Conservation (phyloP, 164 flowering plant genomes). For the Dillenia turbinata region DNA sequence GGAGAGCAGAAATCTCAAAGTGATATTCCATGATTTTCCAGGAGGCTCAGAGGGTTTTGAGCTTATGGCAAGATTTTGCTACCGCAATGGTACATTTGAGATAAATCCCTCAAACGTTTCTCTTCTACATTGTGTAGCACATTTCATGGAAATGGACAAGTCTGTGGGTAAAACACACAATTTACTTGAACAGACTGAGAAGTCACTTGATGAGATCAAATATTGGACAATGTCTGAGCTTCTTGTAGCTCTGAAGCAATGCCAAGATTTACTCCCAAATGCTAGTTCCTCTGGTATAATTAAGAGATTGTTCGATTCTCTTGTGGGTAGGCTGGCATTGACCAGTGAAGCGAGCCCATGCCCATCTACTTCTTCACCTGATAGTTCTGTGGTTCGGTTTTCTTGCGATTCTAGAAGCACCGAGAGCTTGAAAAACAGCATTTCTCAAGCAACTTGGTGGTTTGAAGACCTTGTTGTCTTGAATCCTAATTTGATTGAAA, state of each 20-base stretch:
- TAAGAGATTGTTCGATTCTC: conserved; percentile 41
- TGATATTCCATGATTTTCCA: conserved; percentile 60
- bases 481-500: conserved; percentile 29
- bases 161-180: conserved; percentile 23
- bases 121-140: conserved; percentile 34
- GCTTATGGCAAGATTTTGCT: conserved; percentile 56
- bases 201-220: conserved; percentile 35
- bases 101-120: conserved; percentile 40
- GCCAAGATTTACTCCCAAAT: conserved; percentile 24
- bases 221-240: conserved; percentile 62
- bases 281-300: conserved; percentile 20
- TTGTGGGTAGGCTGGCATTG: conserved; percentile 30
- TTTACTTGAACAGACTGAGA: conserved; percentile 42
- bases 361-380: conserved; percentile 47
- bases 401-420: conserved; percentile 57
- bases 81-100: conserved; percentile 36
- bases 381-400: conserved; percentile 39
- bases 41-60: conserved; percentile 63
- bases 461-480: conserved; percentile 58
- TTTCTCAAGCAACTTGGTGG: conserved; percentile 52
- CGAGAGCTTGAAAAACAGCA: conserved; percentile 31
- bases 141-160: conserved; percentile 55
- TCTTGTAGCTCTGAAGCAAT: conserved; percentile 39
- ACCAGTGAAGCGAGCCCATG: conserved; percentile 38
- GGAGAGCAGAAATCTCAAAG: conserved; percentile 26